Conservation (phyloP, 2,329 filamentous ascomycete genomes). For the Tolypocladium capitatum region DNA sequence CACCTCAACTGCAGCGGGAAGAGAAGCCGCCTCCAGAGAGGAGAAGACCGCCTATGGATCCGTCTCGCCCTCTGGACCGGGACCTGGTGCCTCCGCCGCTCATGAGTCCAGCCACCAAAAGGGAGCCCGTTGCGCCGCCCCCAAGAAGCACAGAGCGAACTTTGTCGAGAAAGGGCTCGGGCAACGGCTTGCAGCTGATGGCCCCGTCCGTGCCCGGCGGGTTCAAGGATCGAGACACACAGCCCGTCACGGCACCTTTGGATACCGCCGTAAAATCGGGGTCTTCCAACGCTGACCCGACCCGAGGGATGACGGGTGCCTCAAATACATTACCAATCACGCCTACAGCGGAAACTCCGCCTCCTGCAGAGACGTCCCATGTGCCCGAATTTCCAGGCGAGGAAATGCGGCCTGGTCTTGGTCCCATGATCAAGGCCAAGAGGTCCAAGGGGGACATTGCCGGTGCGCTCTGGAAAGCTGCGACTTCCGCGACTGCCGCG, state of each 20-base stretch:
- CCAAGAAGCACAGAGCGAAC: conserved; percentile 39
- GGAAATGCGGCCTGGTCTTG: conserved; percentile 57
- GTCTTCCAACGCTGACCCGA: conserved; percentile 3
- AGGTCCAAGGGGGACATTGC: conserved; percentile 61
- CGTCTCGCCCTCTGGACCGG: conserved; percentile 38
- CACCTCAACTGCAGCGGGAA: conserved; percentile 12
- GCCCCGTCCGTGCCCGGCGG: conserved; percentile 16
- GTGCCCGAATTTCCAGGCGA: conserved; percentile 12
- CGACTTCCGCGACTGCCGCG: conserved; percentile 34
- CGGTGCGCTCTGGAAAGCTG: conserved; percentile 63
- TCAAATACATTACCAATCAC: conserved; percentile 12
- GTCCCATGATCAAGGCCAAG: conserved; percentile 82
- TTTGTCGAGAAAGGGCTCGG: conserved; percentile 30
- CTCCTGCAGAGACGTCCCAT: conserved; percentile 10
- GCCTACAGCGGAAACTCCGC: conserved; percentile 13
- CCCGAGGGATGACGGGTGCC: conserved; percentile 5
- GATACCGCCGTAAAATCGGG: conserved; percentile 4
- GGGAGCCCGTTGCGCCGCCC: conserved; percentile 31
- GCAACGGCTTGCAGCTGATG: conserved; percentile 13
- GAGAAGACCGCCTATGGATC: conserved; percentile 54
- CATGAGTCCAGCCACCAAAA: conserved; percentile 35
- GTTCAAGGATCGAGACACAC: conserved; percentile 19
- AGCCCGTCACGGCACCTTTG: conserved; percentile 1
- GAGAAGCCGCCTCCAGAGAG: conserved; percentile 46
- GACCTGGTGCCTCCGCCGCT: conserved; percentile 45